phyloP scores from a whole-genome alignment of 768 basidiomycete species.

The Nidula microcarpa region DNA sequence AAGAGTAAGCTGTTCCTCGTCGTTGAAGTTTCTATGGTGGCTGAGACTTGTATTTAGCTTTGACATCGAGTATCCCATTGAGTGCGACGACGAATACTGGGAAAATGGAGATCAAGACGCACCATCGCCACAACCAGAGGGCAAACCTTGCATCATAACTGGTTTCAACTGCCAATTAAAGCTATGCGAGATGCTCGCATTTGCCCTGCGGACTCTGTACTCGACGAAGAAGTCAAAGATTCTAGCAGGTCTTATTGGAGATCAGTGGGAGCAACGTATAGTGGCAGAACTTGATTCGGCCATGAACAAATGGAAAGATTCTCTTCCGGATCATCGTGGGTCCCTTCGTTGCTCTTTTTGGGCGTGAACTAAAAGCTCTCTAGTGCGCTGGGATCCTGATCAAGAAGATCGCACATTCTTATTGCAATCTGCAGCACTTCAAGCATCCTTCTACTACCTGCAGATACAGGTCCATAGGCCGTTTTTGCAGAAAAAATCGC shows the following conservation, averaged over 20 bases:
- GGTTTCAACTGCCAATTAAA: slow-evolving; percentile 53
- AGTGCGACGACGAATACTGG: slow-evolving; percentile 50
- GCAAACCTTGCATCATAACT: slow-evolving; percentile 50
- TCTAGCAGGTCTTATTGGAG: slow-evolving; percentile 36
- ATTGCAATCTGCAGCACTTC: slow-evolving; percentile 50
- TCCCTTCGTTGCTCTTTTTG: slow-evolving; percentile 3
- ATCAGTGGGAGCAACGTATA: slow-evolving; percentile 53
- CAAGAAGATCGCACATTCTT: slow-evolving; percentile 30
- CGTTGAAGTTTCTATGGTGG: not conserved
- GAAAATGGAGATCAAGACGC: slow-evolving; percentile 40
- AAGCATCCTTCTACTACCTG: slow-evolving; percentile 39
- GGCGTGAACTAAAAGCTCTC: not conserved
- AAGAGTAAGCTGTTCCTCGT: slow-evolving; percentile 49
- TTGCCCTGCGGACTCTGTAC: slow-evolving; percentile 56
- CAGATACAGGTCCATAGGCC: slow-evolving; percentile 72
- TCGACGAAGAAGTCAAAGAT: slow-evolving; percentile 39
- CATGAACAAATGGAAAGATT: slow-evolving; percentile 58
- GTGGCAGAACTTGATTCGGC: slow-evolving; percentile 63
- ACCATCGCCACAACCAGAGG: slow-evolving; percentile 61
- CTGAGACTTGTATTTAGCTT: slow-evolving; percentile 33
- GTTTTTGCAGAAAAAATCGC: slow-evolving; percentile 47
- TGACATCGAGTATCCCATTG: slow-evolving; percentile 63
- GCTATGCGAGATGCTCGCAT: slow-evolving; percentile 61
- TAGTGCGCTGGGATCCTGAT: slow-evolving; percentile 37
- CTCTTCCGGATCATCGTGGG: slow-evolving; percentile 54